A percentile compares a stretch with the other conserved stretches of the same genome.
Evolutionary conservation across 495 filamentous ascomycete genomes (phyloP).

Genomic region (Chaetomium fimeti): DNA sequence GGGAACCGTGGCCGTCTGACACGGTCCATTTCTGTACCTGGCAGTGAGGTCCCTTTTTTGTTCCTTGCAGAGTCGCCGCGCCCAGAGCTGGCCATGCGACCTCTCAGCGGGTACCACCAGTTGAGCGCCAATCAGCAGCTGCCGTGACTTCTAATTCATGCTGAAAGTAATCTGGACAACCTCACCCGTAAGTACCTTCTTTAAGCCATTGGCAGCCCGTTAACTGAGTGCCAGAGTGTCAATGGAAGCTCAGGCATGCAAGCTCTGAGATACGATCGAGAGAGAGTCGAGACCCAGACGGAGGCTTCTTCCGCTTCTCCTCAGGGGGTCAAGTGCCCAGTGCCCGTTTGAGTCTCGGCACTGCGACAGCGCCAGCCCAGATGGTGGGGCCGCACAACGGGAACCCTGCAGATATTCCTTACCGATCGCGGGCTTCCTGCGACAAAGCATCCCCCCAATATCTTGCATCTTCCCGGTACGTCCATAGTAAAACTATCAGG

Average conservation of each 20-base stretch:
- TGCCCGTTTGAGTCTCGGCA: neutral
- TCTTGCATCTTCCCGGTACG: conserved; percentile 5
- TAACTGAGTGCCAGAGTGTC: neutral
- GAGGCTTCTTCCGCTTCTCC: neutral
- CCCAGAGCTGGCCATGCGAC: conserved; percentile 14
- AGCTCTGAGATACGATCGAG: neutral
- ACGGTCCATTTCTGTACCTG: conserved; percentile 13
- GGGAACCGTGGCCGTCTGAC: conserved; percentile 11
- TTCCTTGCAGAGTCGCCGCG: conserved; percentile 11
- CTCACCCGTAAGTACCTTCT: neutral
- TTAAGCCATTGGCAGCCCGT: neutral
- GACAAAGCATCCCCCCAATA: neutral
- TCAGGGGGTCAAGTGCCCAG: neutral
- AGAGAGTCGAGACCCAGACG: conserved; percentile 3
- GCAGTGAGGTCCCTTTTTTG: conserved; percentile 10
- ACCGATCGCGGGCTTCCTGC: neutral
- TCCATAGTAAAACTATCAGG: neutral
- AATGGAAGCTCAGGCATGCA: neutral
- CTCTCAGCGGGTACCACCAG: conserved; percentile 12
- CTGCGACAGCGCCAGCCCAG: too few relatives aligned
- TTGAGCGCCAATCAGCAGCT: conserved; percentile 16
- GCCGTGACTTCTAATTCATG: conserved; percentile 2
- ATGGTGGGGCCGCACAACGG: too few relatives aligned
- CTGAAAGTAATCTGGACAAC: too few relatives aligned
- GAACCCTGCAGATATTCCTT: neutral